A percentile compares a stretch with the other conserved stretches of the same genome.
Evolutionary conservation across 257 asterid species (phyloP).

Genomic region (Hygrophila difformis): DNA sequence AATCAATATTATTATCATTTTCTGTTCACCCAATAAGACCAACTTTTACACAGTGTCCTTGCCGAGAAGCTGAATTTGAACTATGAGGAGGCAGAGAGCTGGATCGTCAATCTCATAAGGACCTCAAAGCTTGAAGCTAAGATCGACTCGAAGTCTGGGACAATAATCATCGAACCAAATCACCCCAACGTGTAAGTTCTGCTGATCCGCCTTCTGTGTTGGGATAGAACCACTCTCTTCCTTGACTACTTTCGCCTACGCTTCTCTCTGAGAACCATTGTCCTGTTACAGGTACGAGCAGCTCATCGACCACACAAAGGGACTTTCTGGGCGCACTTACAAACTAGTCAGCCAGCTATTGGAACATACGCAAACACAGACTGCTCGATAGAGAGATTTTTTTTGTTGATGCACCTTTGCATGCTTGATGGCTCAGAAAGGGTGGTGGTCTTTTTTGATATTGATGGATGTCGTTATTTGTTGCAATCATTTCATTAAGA

Average conservation of each 20-base stretch:
- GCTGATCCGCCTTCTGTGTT: background rate
- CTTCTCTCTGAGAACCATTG: background rate
- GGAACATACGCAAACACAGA: conserved; percentile 69
- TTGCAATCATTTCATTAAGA: conserved; percentile 21
- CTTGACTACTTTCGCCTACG: background rate
- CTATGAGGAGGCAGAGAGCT: conserved; percentile 87
- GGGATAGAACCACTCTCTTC: background rate
- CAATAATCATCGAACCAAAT: conserved; percentile 75
- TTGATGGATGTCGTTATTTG: conserved; percentile 10
- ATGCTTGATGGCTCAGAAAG: too few species aligned
- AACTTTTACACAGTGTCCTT: conserved; percentile 84
- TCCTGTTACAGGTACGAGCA: conserved; percentile 67
- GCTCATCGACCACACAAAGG: conserved; percentile 92
- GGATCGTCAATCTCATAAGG: conserved; percentile 89
- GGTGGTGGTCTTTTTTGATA: conserved; percentile 10
- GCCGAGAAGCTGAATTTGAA: conserved; percentile 91
- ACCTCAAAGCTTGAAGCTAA: conserved; percentile 95
- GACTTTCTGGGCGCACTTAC: conserved; percentile 74
- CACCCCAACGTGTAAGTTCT: conserved; percentile 79
- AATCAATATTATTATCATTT: too few species aligned
- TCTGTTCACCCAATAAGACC: too few species aligned
- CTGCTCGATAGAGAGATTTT: conserved; percentile 38
- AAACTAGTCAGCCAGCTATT: conserved; percentile 71
- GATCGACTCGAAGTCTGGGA: conserved; percentile 66
- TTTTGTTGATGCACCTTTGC: background rate